Evolutionary conservation across 331 rosid genomes (phyloP).

Genomic region (Malus hybrid): DNA sequence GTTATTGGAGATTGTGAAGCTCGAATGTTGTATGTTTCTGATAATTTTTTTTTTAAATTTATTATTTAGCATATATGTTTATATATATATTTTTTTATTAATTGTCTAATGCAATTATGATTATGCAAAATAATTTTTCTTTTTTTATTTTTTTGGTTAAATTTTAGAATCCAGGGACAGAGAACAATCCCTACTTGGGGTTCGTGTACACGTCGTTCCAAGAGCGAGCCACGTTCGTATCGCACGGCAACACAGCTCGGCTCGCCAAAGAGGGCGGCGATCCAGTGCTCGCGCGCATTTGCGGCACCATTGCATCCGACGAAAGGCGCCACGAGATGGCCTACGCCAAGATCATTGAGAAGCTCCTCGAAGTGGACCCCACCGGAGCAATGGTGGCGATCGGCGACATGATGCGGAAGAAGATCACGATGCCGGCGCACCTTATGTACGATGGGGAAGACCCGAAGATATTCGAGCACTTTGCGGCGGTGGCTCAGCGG

Average conservation of each 20-base stretch:
- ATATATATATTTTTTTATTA: too few species aligned
- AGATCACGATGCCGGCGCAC: constrained; percentile 70
- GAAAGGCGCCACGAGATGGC: constrained; percentile 72
- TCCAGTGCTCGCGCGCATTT: constrained; percentile 51
- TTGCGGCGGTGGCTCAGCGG: constrained; percentile 55
- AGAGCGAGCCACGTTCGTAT: constrained; percentile 69
- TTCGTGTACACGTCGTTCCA: constrained; percentile 80
- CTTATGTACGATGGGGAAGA: constrained; percentile 66
- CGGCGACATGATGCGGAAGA: constrained; percentile 59
- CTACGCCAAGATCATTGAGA: constrained; percentile 45
- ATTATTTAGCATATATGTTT: too few species aligned
- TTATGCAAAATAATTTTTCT: too few species aligned
- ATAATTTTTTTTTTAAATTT: too few species aligned
- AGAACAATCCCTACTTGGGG: constrained; percentile 71
- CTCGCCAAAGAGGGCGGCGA: constrained; percentile 54
- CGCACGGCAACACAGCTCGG: constrained; percentile 75
- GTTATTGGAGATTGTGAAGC: too few species aligned
- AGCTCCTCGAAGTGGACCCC: constrained; percentile 75
- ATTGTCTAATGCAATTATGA: too few species aligned
- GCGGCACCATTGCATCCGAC: constrained; percentile 66
- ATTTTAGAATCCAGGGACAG: constrained; percentile 47
- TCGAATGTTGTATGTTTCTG: too few species aligned
- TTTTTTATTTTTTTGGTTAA: neutral
- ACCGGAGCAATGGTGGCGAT: constrained; percentile 41
- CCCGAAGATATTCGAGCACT: constrained; percentile 55